These are phyloP conservation scores for Lathyrus sativus DNA, from an alignment of 306 rosid species.

Conservation along the genomic window DNA sequence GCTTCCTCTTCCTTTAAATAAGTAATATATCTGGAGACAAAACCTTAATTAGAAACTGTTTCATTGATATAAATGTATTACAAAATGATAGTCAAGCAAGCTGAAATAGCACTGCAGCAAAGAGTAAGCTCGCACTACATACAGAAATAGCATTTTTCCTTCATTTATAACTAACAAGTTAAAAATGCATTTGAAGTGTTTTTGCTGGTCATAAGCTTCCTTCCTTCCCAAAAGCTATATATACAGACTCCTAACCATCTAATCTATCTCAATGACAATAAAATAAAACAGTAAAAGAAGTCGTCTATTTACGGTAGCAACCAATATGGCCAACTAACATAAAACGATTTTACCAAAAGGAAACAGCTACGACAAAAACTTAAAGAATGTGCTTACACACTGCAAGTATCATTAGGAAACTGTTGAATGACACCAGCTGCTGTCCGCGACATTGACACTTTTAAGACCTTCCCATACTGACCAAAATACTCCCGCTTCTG, in stretches of 20 bases:
- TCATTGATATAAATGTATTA: background rate
- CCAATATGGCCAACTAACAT: slow-evolving; percentile 7
- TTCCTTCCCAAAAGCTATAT: background rate
- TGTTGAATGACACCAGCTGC: slow-evolving; percentile 96
- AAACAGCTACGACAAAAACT: slow-evolving; percentile 4
- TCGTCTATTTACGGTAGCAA: background rate
- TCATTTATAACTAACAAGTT: background rate
- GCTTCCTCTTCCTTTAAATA: slow-evolving; percentile 96
- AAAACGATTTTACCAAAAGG: slow-evolving; percentile 4
- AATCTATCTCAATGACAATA: slow-evolving; percentile 1
- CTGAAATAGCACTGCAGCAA: background rate
- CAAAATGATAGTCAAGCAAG: background rate
- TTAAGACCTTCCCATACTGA: slow-evolving; percentile 97
- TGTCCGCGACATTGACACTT: slow-evolving; percentile 98
- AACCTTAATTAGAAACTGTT: slow-evolving; percentile 13
- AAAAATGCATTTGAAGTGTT: slow-evolving; percentile 1
- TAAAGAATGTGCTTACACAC: slow-evolving; percentile 78
- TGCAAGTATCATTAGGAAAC: slow-evolving; percentile 94
- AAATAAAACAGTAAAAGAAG: slow-evolving; percentile 9
- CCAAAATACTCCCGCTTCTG: slow-evolving; percentile 88
- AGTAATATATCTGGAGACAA: slow-evolving; percentile 84
- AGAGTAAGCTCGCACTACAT: background rate
- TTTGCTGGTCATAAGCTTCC: background rate
- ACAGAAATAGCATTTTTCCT: slow-evolving; percentile 6
- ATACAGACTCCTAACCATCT: background rate